Percentiles rank a stretch among this genome's conserved stretches.
Evolutionary conservation across 306 rosid genomes (phyloP).

Genomic region (Macrotyloma uniflorum): DNA sequence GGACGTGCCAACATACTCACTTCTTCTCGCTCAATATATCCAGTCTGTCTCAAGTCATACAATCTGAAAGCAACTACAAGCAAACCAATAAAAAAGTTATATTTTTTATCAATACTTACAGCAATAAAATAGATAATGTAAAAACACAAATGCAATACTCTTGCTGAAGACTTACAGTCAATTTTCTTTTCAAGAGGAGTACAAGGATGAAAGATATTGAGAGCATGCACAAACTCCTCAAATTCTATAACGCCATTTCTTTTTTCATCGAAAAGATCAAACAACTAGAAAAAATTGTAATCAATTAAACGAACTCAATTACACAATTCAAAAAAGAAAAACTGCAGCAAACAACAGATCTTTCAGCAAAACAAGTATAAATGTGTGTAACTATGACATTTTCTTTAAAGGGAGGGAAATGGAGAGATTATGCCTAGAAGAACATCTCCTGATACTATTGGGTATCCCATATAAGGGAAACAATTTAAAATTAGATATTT

Average conservation of each 20-base stretch:
- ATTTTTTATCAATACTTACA: slow-evolving; percentile 6
- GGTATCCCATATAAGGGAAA: background rate
- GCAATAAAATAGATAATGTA: background rate
- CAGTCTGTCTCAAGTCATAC: slow-evolving; percentile 76
- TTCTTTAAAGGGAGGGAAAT: background rate
- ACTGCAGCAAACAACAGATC: slow-evolving; percentile 22
- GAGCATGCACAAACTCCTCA: slow-evolving; percentile 73
- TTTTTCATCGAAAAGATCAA: slow-evolving; percentile 74
- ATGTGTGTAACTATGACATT: background rate
- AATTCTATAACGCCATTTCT: slow-evolving; percentile 72
- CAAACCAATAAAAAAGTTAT: slow-evolving; percentile 31
- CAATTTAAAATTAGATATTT: background rate
- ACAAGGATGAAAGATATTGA: slow-evolving; percentile 71
- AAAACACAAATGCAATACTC: slow-evolving; percentile 27
- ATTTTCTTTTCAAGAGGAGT: slow-evolving; percentile 61
- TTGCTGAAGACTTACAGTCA: slow-evolving; percentile 57
- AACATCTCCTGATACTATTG: background rate
- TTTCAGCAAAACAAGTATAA: slow-evolving; percentile 8
- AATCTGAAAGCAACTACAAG: slow-evolving; percentile 70
- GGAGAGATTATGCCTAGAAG: background rate
- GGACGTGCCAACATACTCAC: slow-evolving; percentile 47
- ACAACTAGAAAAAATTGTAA: slow-evolving; percentile 50
- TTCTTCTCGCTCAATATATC: slow-evolving; percentile 77
- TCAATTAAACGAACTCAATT: slow-evolving; percentile 3
- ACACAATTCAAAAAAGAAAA: slow-evolving; percentile 13